A percentile compares a stretch with the other conserved stretches of the same genome.
Evolutionary conservation across 179 eudicot genomes (phyloP).

Genomic region (Pouteria campechiana): DNA sequence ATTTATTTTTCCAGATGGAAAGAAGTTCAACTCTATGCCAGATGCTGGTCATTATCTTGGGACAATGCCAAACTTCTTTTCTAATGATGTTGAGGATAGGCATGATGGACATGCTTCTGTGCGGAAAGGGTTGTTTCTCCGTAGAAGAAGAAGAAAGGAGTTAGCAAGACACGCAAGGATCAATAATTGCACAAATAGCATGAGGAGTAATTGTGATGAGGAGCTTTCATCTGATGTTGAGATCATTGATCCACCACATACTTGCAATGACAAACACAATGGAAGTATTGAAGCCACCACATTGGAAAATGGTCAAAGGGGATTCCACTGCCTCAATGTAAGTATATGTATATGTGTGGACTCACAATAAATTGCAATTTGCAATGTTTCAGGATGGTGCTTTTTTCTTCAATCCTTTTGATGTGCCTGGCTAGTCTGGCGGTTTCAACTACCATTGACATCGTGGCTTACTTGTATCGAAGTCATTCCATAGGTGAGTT

Average conservation of each 20-base stretch:
- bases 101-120: constrained; percentile 24
- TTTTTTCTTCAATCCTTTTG: too few relatives aligned
- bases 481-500: too few relatives aligned
- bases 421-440: too few relatives aligned
- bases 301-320: constrained; percentile 19
- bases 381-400: too few relatives aligned
- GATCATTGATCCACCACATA: constrained; percentile 7
- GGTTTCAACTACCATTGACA: too few relatives aligned
- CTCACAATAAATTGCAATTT: too few relatives aligned
- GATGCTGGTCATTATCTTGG: constrained; percentile 70
- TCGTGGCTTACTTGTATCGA: too few relatives aligned
- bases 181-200: constrained; percentile 15
- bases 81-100: constrained; percentile 28
- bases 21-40: constrained; percentile 52
- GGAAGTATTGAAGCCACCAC: constrained; percentile 13
- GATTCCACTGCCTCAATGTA: constrained; percentile 22
- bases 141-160: constrained; percentile 28
- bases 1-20: constrained; percentile 71
- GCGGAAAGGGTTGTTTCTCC: constrained; percentile 24
- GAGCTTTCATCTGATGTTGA: constrained; percentile 14
- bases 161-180: constrained; percentile 13
- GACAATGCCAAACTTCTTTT: constrained; percentile 16
- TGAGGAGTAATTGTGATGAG: constrained; percentile 13
- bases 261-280: too few relatives aligned
- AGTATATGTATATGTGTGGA: too few relatives aligned